A percentile compares a stretch with the other conserved stretches of the same genome.
These are phyloP conservation scores for Blastobotrys terrestris DNA, from an alignment of 805 yeast species.

Conservation along the genomic window DNA sequence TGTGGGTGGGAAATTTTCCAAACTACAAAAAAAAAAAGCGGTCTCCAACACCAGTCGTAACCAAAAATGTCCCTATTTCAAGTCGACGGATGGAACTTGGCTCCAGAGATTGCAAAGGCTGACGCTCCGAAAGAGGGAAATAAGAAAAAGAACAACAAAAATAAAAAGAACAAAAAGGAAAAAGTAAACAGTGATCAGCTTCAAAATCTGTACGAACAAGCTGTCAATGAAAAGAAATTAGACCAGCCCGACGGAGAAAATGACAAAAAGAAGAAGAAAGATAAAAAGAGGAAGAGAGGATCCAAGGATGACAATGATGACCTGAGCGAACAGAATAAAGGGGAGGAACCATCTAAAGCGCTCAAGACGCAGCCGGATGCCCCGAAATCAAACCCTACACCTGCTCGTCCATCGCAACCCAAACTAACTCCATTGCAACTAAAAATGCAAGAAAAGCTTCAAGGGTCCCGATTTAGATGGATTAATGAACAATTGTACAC, in stretches of 20 bases:
- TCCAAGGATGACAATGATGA: slow-evolving; percentile 19
- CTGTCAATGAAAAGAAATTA: slow-evolving; percentile 27
- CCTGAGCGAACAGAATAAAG: slow-evolving; percentile 5
- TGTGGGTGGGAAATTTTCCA: neutral
- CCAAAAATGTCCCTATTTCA: slow-evolving; percentile 47
- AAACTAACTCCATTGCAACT: slow-evolving; percentile 47
- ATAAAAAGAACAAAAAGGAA: slow-evolving; percentile 10
- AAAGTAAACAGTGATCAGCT: slow-evolving; percentile 5
- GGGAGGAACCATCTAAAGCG: slow-evolving; percentile 4
- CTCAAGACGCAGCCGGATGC: neutral
- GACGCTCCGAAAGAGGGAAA: slow-evolving; percentile 17
- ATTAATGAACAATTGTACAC: slow-evolving; percentile 97
- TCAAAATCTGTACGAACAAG: slow-evolving; percentile 18
- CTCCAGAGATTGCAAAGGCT: slow-evolving; percentile 42
- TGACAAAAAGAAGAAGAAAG: slow-evolving; percentile 12
- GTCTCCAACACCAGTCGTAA: neutral
- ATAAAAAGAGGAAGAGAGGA: slow-evolving; percentile 14
- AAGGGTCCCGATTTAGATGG: slow-evolving; percentile 97
- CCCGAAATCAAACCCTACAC: neutral
- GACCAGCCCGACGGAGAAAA: slow-evolving; percentile 10
- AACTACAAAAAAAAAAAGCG: neutral
- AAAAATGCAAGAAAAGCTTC: slow-evolving; percentile 89
- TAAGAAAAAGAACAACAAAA: slow-evolving; percentile 16
- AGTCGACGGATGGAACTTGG: slow-evolving; percentile 76
- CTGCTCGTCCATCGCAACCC: too few species aligned